Base-by-base conservation (phyloP, 2,329 filamentous ascomycete genomes). In the Bisporella sp. region DNA sequence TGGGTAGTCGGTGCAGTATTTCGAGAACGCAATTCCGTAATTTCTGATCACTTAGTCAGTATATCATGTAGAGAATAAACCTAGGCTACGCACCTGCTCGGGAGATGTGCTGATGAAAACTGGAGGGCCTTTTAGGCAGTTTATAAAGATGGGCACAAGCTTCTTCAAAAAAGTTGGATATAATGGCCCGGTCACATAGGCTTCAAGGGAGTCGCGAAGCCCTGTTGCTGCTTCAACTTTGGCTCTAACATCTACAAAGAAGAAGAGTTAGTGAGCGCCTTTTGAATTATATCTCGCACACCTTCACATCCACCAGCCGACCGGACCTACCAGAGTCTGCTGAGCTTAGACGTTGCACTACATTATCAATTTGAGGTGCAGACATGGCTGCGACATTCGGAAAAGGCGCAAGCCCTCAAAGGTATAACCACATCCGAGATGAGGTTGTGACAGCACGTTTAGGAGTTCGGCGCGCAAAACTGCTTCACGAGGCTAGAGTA, bases 11-110 rank as follows among this genome's bases (percentile, higher is more conserved):
- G 69, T 97, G 90, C 31, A 99, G 76, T 59, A 96, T 96, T 69
- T 99, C 95, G 59, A 99, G 84, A 45, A 95, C 80, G 66, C 87
- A 95, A 66, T 93, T 93, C 57, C 93, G 89, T 58, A 99, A 75
- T 80, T 90, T 95, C 83, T 89, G 59, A 40, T 42, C 9, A 12
- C 30, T 41, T 50, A 13, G 21, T 59, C 42, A 49, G 49, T 45
- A 43, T 39, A 13, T 8, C 32, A n/a, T 40, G 35, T 3, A 29
- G 41, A 35, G 29, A 30, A 48, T 11, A 41, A 35, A 41, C 13
- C n/a, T 41, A 12, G 5, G 32, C 4, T 48, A 61, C 78, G 66
- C 69, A 90, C 87, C 77, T 97, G 93, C 65, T 99, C 93, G 47
- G 83, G 78, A 2, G 89, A 95, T 62, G 85, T 89, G 67, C 88